phyloP scores from a whole-genome alignment of 495 filamentous ascomycete species.

The Clohesyomyces aquaticus region DNA sequence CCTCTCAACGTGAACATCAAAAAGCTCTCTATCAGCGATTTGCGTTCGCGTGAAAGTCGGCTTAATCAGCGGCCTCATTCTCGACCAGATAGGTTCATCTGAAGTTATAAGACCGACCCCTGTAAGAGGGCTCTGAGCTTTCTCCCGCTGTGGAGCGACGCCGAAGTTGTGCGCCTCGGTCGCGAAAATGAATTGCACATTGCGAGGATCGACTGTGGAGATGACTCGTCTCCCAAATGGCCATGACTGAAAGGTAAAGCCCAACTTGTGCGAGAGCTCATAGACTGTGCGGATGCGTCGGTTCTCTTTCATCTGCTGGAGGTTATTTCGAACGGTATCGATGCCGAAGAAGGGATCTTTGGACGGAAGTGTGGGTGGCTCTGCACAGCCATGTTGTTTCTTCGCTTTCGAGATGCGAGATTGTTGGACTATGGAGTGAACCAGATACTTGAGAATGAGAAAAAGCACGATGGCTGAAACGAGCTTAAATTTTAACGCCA shows the following conservation, averaged over 20 bases:
- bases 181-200: conserved; percentile 1
- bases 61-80: not conserved
- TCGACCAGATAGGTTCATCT: conserved; percentile 26
- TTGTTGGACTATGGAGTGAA: too few relatives aligned
- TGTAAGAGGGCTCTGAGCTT: not conserved
- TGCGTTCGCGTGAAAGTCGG: conserved; percentile 54
- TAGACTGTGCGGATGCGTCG: too few relatives aligned
- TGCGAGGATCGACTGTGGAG: not conserved
- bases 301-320: too few relatives aligned
- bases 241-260: not conserved
- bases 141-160: not conserved
- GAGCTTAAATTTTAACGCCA: too few relatives aligned
- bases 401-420: too few relatives aligned
- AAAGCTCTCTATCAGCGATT: conserved; percentile 33
- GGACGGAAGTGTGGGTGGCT: conserved; percentile 2
- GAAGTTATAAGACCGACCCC: conserved; percentile 49
- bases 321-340: too few relatives aligned
- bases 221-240: not conserved
- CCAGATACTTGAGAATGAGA: too few relatives aligned
- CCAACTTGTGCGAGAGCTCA: not conserved
- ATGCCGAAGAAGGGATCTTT: conserved; percentile 8
- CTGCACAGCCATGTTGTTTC: not conserved
- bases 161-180: not conserved
- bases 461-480: too few relatives aligned
- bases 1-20: conserved; percentile 50